Conservation (phyloP, 192 early-diverging fungal species). For the Rhizophagus clarus region DNA sequence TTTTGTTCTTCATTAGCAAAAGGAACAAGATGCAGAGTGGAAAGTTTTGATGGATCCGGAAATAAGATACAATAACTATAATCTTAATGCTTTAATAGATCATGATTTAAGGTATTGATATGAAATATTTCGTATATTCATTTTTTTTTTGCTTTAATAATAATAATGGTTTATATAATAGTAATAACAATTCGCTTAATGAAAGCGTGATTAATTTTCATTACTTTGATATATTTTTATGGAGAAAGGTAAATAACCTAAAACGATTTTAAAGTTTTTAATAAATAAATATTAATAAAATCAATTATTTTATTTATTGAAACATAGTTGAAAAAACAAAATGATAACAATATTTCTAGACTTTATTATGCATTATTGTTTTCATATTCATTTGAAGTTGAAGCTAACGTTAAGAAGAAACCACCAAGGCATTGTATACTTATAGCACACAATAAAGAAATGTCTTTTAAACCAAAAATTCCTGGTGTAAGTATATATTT, state of each 20-base stretch:
- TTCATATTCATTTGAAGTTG: neutral
- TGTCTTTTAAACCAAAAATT: neutral
- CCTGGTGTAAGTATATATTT: constrained; percentile 6
- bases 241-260: neutral
- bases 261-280: neutral
- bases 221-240: neutral
- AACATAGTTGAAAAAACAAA: neutral
- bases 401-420: neutral
- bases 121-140: neutral
- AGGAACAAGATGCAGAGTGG: neutral
- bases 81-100: neutral
- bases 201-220: neutral
- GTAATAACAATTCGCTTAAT: neutral
- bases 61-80: neutral
- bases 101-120: neutral
- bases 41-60: neutral
- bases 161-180: neutral
- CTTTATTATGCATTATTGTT: neutral
- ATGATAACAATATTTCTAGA: neutral
- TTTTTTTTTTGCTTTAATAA: no score
- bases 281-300: no score
- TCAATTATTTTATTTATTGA: no score
- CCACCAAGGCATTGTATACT: neutral
- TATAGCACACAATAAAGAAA: neutral
- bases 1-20: neutral